phyloP scores from a whole-genome alignment of 345 rosid genomes.

The Hibiscus tridactylites region DNA sequence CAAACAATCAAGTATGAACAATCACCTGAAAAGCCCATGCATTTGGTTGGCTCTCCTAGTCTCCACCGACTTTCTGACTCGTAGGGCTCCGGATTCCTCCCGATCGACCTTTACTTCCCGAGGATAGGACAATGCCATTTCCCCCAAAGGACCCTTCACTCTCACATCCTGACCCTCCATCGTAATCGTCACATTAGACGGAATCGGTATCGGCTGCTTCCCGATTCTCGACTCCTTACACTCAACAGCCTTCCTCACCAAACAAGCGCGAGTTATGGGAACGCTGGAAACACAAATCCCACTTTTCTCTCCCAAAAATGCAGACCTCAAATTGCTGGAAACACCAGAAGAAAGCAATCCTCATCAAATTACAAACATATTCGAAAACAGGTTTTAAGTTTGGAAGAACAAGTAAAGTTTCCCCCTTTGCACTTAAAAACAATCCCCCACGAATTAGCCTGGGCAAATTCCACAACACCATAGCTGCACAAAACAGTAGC shows the following conservation, averaged over 20 bases:
- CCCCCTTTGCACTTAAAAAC: not conserved
- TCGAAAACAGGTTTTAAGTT: not conserved
- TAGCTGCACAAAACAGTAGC: not conserved
- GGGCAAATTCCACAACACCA: not conserved
- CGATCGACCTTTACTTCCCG: conserved; percentile 63
- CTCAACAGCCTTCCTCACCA: conserved; percentile 42
- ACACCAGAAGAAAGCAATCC: conserved; percentile 4
- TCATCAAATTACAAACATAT: not conserved
- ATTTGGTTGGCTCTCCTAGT: conserved; percentile 91
- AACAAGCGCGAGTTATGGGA: conserved; percentile 30
- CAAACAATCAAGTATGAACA: not conserved
- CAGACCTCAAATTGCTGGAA: conserved; percentile 58
- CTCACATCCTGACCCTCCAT: conserved; percentile 60
- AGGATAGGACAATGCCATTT: conserved; percentile 62
- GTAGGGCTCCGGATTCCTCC: conserved; percentile 53
- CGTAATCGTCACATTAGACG: conserved; percentile 59
- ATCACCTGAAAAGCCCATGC: conserved; percentile 96
- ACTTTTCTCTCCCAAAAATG: conserved; percentile 54
- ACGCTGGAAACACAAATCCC: conserved; percentile 25
- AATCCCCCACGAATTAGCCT: not conserved
- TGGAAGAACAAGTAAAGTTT: not conserved
- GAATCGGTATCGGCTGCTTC: conserved; percentile 74
- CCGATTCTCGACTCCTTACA: conserved; percentile 98
- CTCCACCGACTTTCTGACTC: conserved; percentile 59
- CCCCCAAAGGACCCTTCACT: conserved; percentile 89